Conservation (phyloP, 768 basidiomycete genomes). For the Mycena floridula region DNA sequence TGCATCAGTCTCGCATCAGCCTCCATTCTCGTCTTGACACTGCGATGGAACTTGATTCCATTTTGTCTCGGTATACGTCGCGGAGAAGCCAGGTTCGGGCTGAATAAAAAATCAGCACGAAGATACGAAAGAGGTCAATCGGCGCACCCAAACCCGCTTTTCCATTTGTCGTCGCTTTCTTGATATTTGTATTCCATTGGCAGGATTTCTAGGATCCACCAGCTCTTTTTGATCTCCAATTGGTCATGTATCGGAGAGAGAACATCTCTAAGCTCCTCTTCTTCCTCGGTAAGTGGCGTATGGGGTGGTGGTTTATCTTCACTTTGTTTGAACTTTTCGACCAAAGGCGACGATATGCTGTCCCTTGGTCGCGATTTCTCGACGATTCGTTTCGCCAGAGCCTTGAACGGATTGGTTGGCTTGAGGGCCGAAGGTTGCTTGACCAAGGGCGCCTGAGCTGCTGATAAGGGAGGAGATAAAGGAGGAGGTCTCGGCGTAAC, state of each 20-base stretch:
- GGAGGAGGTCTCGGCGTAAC: slow-evolving; percentile 37
- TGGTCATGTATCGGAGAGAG: slow-evolving; percentile 49
- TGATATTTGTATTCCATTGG: slow-evolving; percentile 36
- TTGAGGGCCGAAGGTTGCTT: background rate
- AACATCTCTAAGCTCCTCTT: slow-evolving; percentile 57
- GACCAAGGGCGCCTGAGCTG: no score
- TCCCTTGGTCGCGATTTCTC: no score
- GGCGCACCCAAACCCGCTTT: slow-evolving; percentile 29
- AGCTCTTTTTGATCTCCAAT: slow-evolving; percentile 35
- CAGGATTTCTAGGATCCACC: slow-evolving; percentile 65
- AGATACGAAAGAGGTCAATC: background rate
- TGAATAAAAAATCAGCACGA: slow-evolving; percentile 11
- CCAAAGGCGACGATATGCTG: no score
- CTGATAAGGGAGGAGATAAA: no score
- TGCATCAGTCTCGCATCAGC: slow-evolving; percentile 15
- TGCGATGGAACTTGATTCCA: slow-evolving; percentile 38
- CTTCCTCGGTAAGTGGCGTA: slow-evolving; percentile 38
- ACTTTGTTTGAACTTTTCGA: no score
- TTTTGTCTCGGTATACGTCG: slow-evolving; percentile 37
- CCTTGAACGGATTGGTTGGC: no score
- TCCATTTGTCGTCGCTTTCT: slow-evolving; percentile 33
- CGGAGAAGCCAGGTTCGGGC: slow-evolving; percentile 36
- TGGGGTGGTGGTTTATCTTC: slow-evolving; percentile 7
- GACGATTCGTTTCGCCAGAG: no score
- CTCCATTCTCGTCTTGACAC: slow-evolving; percentile 42